A percentile compares a stretch with the other conserved stretches of the same genome.
Evolutionary conservation across 1,284 basidiomycete genomes (phyloP).

Genomic region (Peniophora sp.): DNA sequence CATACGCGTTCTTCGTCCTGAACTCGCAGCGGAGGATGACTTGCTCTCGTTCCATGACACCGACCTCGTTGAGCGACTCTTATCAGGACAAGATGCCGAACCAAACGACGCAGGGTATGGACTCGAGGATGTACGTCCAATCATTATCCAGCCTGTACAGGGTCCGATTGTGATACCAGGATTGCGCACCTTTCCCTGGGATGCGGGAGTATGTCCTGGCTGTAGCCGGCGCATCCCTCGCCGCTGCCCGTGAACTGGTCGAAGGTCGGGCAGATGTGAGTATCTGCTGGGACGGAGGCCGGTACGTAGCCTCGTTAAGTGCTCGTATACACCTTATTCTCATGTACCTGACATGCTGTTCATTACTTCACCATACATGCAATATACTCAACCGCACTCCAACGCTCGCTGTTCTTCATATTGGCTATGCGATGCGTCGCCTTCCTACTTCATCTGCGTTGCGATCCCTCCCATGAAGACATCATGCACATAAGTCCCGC

Average conservation of each 20-base stretch:
- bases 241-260: slow-evolving; percentile 59
- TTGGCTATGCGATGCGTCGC: too few species aligned
- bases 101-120: slow-evolving; percentile 40
- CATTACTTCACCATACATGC: not conserved
- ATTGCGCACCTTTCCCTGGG: slow-evolving; percentile 72
- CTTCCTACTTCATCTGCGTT: too few species aligned
- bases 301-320: slow-evolving; percentile 28
- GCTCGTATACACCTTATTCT: slow-evolving; percentile 1
- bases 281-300: slow-evolving; percentile 82
- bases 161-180: slow-evolving; percentile 50
- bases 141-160: too few species aligned
- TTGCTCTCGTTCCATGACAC: slow-evolving; percentile 49
- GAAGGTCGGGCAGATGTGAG: slow-evolving; percentile 50
- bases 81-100: slow-evolving; percentile 18
- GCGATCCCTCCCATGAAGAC: too few species aligned
- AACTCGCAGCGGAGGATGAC: slow-evolving; percentile 40
- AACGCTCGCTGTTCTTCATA: too few species aligned
- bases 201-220: slow-evolving; percentile 65
- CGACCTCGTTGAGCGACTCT: slow-evolving; percentile 48
- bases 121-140: slow-evolving; percentile 52
- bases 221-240: slow-evolving; percentile 72
- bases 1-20: slow-evolving; percentile 44
- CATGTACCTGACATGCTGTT: too few species aligned
- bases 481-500: slow-evolving; percentile 66
- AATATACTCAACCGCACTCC: too few species aligned